A percentile compares a stretch with the other conserved stretches of the same genome.
Conservation (phyloP, 2,329 filamentous ascomycete genomes). For the Lecanosticta acicola region DNA sequence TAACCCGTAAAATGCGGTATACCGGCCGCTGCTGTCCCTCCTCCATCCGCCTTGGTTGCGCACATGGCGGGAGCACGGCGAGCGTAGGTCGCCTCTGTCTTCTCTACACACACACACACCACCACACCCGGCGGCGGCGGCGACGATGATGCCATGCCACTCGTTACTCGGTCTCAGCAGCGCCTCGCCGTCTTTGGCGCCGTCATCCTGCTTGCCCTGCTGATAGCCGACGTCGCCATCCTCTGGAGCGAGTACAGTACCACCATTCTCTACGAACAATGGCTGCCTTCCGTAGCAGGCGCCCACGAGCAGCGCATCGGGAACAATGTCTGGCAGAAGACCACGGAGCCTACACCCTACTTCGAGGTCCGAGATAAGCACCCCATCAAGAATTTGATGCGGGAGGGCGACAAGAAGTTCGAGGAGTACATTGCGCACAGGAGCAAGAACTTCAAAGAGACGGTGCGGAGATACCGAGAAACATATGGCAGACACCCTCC, state of each 20-base stretch:
- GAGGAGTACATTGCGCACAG: slow-evolving; percentile 26
- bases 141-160: background rate
- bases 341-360: slow-evolving; percentile 7
- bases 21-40: no score
- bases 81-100: no score
- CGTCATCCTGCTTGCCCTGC: slow-evolving; percentile 3
- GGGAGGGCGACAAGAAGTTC: slow-evolving; percentile 33
- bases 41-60: no score
- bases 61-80: no score
- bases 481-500: slow-evolving; percentile 41
- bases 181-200: background rate
- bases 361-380: slow-evolving; percentile 11
- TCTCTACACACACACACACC: no score
- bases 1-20: no score
- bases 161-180: background rate
- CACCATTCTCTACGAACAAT: slow-evolving; percentile 7
- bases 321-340: slow-evolving; percentile 11
- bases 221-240: slow-evolving; percentile 6
- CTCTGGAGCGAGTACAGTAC: slow-evolving; percentile 3
- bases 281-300: slow-evolving; percentile 10
- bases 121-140: background rate
- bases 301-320: slow-evolving; percentile 5
- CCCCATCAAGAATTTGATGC: slow-evolving; percentile 27
- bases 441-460: slow-evolving; percentile 47
- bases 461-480: slow-evolving; percentile 52